Evolutionary conservation across 1,139 yeast genomes (phyloP).

Genomic region (Yamadazyma diddensiae): DNA sequence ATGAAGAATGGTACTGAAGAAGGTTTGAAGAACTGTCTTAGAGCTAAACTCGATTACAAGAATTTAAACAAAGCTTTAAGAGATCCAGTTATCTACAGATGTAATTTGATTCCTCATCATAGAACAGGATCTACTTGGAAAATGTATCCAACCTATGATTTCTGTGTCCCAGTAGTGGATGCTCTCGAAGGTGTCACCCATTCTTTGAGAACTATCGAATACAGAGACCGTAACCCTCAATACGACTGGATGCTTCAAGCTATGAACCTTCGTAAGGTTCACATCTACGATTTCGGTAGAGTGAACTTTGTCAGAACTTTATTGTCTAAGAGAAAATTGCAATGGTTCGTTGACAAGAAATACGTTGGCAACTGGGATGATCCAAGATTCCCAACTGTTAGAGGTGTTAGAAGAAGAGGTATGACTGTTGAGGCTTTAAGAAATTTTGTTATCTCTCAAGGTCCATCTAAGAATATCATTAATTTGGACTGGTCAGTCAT

Average conservation of each 20-base stretch:
- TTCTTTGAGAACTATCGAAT: slow-evolving; percentile 94
- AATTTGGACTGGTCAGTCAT: slow-evolving; percentile 95
- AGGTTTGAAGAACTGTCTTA: slow-evolving; percentile 84
- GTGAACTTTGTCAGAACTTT: slow-evolving; percentile 94
- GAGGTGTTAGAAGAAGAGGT: slow-evolving; percentile 99
- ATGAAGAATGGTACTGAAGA: slow-evolving; percentile 92
- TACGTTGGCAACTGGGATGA: slow-evolving; percentile 94
- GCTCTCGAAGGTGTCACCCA: slow-evolving; percentile 95
- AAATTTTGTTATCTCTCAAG: slow-evolving; percentile 89
- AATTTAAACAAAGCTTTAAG: slow-evolving; percentile 91
- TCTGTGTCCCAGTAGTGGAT: slow-evolving; percentile 96
- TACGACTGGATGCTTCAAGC: slow-evolving; percentile 93
- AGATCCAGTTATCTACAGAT: slow-evolving; percentile 96
- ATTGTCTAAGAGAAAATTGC: slow-evolving; percentile 92
- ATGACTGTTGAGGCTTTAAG: slow-evolving; percentile 97
- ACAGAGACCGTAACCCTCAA: slow-evolving; percentile 97
- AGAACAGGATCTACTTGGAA: slow-evolving; percentile 92
- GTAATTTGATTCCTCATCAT: slow-evolving; percentile 95
- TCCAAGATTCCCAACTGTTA: slow-evolving; percentile 98
- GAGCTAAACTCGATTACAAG: slow-evolving; percentile 92
- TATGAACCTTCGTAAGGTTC: slow-evolving; percentile 80
- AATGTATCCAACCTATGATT: slow-evolving; percentile 95
- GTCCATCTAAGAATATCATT: slow-evolving; percentile 94
- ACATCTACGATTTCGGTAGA: slow-evolving; percentile 96
- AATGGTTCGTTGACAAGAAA: slow-evolving; percentile 94